Evolutionary conservation across 805 yeast genomes (phyloP).

Genomic region (Wickerhamiella vanderwaltii): DNA sequence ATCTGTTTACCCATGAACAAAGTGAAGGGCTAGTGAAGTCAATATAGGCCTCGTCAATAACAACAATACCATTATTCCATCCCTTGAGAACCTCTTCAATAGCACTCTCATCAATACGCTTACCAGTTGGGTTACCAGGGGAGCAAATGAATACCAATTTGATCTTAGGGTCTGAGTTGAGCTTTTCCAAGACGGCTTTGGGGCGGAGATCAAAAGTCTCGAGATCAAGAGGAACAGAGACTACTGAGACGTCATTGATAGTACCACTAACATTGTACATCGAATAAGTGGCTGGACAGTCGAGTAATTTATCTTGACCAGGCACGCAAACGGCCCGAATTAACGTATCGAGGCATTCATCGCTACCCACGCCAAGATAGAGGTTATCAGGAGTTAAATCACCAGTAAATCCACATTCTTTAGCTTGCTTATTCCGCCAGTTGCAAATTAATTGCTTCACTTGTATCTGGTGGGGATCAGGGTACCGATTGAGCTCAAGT

Average conservation of each 20-base stretch:
- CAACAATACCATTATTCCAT: conserved; percentile 67
- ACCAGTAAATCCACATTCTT: conserved; percentile 19
- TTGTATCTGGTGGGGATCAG: conserved; percentile 86
- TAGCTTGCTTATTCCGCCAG: conserved; percentile 50
- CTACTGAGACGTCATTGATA: conserved; percentile 75
- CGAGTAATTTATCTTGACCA: conserved; percentile 65
- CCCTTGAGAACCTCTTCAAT: conserved; percentile 38
- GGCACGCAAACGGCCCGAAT: conserved; percentile 79
- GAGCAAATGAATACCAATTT: conserved; percentile 78
- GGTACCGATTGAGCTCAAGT: conserved; percentile 74
- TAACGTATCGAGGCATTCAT: conserved; percentile 83
- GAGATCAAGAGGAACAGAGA: conserved; percentile 57
- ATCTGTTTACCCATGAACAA: conserved; percentile 65
- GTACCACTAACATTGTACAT: conserved; percentile 90
- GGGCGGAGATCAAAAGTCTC: conserved; percentile 45
- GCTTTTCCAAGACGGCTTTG: conserved; percentile 39
- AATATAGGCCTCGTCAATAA: conserved; percentile 86
- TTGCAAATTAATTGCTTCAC: conserved; percentile 60
- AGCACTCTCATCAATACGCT: conserved; percentile 38
- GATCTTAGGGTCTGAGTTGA: conserved; percentile 46
- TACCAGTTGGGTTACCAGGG: conserved; percentile 95
- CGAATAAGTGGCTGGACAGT: conserved; percentile 94
- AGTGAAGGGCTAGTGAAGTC: conserved; percentile 69
- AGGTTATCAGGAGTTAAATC: conserved; percentile 52
- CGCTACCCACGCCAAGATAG: conserved; percentile 94